Percentiles rank a stretch among this genome's conserved stretches.
These are phyloP conservation scores for Populus hybrid DNA, from an alignment of 441 rosid genomes.

Conservation along the genomic window DNA sequence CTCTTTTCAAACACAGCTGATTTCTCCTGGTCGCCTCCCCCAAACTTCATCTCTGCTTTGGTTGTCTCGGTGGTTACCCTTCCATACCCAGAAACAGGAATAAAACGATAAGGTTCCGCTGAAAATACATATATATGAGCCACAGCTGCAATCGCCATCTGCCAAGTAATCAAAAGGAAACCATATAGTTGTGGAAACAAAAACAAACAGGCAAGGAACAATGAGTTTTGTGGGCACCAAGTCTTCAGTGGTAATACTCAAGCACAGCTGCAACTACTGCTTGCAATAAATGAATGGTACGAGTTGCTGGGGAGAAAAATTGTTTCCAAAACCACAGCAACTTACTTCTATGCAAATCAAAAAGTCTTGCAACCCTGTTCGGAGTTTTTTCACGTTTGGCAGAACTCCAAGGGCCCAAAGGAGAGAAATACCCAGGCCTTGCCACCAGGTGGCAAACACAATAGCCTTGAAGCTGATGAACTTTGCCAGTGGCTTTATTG, in stretches of 20 bases:
- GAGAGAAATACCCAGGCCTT: conserved; percentile 74
- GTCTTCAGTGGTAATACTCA: too few relatives aligned
- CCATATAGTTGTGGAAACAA: neutral
- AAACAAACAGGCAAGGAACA: neutral
- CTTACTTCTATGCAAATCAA: conserved; percentile 86
- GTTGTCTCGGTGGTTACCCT: conserved; percentile 39
- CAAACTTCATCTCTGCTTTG: conserved; percentile 36
- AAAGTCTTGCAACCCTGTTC: conserved; percentile 69
- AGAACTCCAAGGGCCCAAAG: conserved; percentile 56
- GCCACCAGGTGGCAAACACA: conserved; percentile 98
- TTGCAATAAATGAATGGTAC: neutral
- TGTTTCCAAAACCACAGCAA: neutral
- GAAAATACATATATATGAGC: conserved; percentile 80
- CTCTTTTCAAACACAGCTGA: conserved; percentile 38
- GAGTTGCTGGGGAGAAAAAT: neutral
- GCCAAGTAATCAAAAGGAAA: conserved; percentile 16
- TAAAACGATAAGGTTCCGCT: conserved; percentile 50
- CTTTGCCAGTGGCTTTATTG: conserved; percentile 78
- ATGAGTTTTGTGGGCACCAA: neutral
- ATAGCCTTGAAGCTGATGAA: conserved; percentile 94
- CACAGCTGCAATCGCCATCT: conserved; percentile 88
- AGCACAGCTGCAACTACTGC: neutral
- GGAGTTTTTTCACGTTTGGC: conserved; percentile 52
- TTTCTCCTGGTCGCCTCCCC: conserved; percentile 29
- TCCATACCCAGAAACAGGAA: conserved; percentile 34